phyloP scores from a whole-genome alignment of 257 asterid species.

The Petunia axillaris region DNA sequence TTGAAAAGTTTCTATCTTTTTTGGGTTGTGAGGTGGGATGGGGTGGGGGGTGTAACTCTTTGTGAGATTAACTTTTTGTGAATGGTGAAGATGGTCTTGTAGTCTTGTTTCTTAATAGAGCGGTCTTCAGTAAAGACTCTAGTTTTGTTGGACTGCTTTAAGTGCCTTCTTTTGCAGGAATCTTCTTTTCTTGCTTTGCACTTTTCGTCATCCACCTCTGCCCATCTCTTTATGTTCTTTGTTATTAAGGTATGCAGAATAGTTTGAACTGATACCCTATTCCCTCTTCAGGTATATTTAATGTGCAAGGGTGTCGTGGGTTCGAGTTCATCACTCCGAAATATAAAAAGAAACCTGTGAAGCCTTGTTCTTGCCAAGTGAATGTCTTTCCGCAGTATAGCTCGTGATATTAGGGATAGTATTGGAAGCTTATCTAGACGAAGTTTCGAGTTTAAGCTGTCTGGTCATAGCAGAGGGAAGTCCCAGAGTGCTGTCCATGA shows the following conservation, averaged over 20 bases:
- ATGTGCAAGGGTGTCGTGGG: constrained; percentile 5
- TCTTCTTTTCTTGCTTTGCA: constrained; percentile 86
- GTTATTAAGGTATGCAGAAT: constrained; percentile 56
- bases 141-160: constrained; percentile 46
- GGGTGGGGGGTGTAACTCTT: not conserved
- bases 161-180: constrained; percentile 59
- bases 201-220: constrained; percentile 53
- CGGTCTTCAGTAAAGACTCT: constrained; percentile 39
- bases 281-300: constrained; percentile 31
- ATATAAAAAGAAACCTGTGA: constrained; percentile 21
- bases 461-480: constrained; percentile 58
- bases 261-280: constrained; percentile 33
- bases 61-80: not conserved
- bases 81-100: constrained; percentile 3
- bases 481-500: constrained; percentile 82
- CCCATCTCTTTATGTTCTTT: constrained; percentile 47
- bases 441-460: constrained; percentile 62
- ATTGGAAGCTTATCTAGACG: constrained; percentile 80
- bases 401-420: constrained; percentile 83
- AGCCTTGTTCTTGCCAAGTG: constrained; percentile 31
- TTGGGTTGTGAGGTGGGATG: not conserved
- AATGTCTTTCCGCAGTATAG: constrained; percentile 83
- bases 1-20: not conserved
- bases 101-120: not conserved
- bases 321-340: constrained; percentile 32